Base-by-base conservation (phyloP, 164 flowering plant genomes). In the Chimonanthus salicifolius region DNA sequence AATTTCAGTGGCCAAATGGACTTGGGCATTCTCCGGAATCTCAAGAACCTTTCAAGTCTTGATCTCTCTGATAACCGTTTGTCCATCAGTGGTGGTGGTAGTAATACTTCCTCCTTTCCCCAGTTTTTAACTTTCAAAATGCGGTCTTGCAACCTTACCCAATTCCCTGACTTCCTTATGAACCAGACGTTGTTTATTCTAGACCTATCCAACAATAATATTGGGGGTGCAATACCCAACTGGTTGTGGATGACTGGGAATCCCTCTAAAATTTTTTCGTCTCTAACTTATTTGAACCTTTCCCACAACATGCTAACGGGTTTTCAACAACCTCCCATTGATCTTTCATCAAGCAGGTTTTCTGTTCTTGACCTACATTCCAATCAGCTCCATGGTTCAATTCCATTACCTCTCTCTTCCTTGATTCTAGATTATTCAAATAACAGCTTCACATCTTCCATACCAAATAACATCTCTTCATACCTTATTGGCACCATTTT, bases 341-440 rank as follows among this genome's bases (percentile, higher is more conserved):
- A 54, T 54, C 60, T 54, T 54, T 54, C 60, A 4, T 54, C 13
- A n/a, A 54, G 16, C 60, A 16, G 0, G 8, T 72, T 82, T 3
- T 0, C 0, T 4, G 20, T 72, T 50, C 74, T 90, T 2, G 88
- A 87, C 69, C 82, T 88, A 13, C 82, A 77, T 8, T 67, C 79
- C 50, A 88, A 88, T 79, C 5, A 8, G 50, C 80, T 90, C 47
- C 71, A 72, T 7, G 92, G 90, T 11, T 9, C 47, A 6, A 33
- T 83, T 7, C 82, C 83, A 21, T 47, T 68, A 46, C 79, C 78
- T 0, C 80, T 86, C 54, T 15, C 71, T 18, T 3, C 10, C 5
- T 75, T 79, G 15, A 62, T 69, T 73, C 58, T 90, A 64, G 88
- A 87, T 76, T 86, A 72, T 74, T 90, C 94, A 2, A 50, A 62